Conservation (phyloP, 1,284 basidiomycete species). For the Mycena sp. region DNA sequence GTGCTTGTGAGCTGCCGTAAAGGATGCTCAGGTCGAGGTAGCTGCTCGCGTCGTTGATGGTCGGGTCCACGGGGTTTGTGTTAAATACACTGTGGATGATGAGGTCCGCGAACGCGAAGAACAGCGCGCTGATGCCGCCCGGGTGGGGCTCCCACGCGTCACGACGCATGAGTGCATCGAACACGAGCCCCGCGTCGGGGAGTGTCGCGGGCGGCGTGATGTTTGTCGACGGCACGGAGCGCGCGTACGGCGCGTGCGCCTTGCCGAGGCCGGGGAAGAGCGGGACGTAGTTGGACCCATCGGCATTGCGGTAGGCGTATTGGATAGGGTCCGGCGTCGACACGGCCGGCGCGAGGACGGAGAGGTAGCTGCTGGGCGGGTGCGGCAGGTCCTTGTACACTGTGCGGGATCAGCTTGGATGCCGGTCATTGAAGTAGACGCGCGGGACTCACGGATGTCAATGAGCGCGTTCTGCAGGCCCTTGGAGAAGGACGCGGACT, state of each 20-base stretch:
- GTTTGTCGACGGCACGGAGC: conserved; percentile 68
- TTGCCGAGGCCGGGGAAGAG: conserved; percentile 64
- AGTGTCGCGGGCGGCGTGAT: conserved; percentile 55
- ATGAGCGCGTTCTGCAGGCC: conserved; percentile 58
- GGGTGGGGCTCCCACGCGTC: conserved; percentile 62
- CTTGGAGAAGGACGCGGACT: conserved; percentile 15
- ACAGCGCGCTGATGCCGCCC: conserved; percentile 70
- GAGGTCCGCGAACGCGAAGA: conserved; percentile 83
- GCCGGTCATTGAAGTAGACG: too few relatives aligned
- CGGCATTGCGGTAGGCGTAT: conserved; percentile 63
- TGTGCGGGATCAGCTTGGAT: conserved; percentile 38
- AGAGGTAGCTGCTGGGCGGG: conserved; percentile 64
- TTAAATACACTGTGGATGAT: conserved; percentile 82
- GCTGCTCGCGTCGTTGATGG: conserved; percentile 73
- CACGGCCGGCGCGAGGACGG: conserved; percentile 25
- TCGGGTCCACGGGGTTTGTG: conserved; percentile 62
- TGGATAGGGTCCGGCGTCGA: conserved; percentile 4
- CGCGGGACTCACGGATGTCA: conserved; percentile 53
- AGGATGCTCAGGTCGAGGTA: conserved; percentile 84
- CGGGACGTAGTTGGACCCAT: conserved; percentile 69
- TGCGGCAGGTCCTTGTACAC: conserved; percentile 78
- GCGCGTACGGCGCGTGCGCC: conserved; percentile 74
- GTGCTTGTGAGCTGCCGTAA: conserved; percentile 63
- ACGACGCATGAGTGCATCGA: conserved; percentile 75
- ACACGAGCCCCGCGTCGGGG: conserved; percentile 76